phyloP scores from a whole-genome alignment of 148 eudicot species.

The Rhododendron ovatum region DNA sequence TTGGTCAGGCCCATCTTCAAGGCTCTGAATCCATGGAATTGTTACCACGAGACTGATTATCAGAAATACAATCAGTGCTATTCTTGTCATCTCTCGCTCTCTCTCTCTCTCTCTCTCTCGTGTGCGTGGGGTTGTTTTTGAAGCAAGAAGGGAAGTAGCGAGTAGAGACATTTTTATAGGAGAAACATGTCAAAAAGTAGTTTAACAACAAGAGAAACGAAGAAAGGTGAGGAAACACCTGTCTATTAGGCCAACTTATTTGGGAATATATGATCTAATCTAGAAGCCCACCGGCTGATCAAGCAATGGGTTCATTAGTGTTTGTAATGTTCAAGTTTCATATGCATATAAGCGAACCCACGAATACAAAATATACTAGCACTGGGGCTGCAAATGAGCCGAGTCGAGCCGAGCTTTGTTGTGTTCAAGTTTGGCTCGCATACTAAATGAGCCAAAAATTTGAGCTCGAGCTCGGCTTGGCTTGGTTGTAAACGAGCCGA shows the following conservation, averaged over 20 bases:
- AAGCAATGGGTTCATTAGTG: not conserved
- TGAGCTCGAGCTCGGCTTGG: too few relatives aligned
- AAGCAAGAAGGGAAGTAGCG: not conserved
- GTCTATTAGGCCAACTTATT: not conserved
- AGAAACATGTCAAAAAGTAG: not conserved
- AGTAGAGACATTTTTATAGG: not conserved
- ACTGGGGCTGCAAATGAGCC: too few relatives aligned
- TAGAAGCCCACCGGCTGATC: not conserved
- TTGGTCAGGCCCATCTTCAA: constrained; percentile 1
- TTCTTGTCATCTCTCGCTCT: not conserved
- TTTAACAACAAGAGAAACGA: not conserved
- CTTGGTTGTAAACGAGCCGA: too few relatives aligned
- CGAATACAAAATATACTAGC: not conserved
- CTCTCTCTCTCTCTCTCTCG: not conserved
- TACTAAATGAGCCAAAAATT: too few relatives aligned
- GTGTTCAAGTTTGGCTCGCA: too few relatives aligned
- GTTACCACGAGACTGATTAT: not conserved
- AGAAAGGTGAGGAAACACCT: not conserved
- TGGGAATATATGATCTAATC: not conserved
- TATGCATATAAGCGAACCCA: not conserved
- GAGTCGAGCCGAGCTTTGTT: too few relatives aligned
- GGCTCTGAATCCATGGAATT: not conserved
- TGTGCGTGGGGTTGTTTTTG: not conserved
- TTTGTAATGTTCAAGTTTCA: not conserved
- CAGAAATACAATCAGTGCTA: not conserved